These are phyloP conservation scores for Entomortierella parvispora DNA, from an alignment of 192 early-diverging fungal genomes.

Conservation along the genomic window DNA sequence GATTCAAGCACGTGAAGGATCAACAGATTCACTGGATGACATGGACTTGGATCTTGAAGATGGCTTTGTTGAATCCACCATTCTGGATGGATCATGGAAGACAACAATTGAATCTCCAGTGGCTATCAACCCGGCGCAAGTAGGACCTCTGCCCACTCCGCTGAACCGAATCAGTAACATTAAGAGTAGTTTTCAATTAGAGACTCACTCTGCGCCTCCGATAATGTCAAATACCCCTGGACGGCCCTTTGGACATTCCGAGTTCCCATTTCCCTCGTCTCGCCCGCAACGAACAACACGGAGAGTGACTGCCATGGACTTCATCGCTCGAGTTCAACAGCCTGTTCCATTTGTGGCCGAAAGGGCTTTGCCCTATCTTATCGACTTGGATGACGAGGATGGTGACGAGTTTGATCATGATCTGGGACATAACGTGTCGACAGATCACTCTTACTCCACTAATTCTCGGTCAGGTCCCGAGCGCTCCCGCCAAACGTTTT, in stretches of 20 bases:
- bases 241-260: not conserved
- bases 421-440: not conserved
- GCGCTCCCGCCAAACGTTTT: not conserved
- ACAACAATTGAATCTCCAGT: conserved; percentile 10
- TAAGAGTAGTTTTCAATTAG: not conserved
- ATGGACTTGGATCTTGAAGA: conserved; percentile 40
- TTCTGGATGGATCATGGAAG: conserved; percentile 38
- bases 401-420: conserved; percentile 11
- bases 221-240: not conserved
- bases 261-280: not conserved
- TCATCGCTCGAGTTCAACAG: conserved; percentile 4
- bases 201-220: conserved; percentile 18
- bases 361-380: conserved; percentile 16
- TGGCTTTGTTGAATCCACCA: conserved; percentile 5
- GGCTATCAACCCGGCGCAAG: not conserved
- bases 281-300: conserved; percentile 8
- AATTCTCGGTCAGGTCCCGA: not conserved
- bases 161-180: not conserved
- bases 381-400: conserved; percentile 42
- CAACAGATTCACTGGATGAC: conserved; percentile 16
- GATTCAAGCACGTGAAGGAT: not conserved
- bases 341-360: conserved; percentile 27
- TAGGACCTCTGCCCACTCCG: not conserved
- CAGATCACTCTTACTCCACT: not conserved
- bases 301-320: conserved; percentile 35